Evolutionary conservation across 2,329 filamentous ascomycete species (phyloP).

Genomic region (Sarocladium strictum): DNA sequence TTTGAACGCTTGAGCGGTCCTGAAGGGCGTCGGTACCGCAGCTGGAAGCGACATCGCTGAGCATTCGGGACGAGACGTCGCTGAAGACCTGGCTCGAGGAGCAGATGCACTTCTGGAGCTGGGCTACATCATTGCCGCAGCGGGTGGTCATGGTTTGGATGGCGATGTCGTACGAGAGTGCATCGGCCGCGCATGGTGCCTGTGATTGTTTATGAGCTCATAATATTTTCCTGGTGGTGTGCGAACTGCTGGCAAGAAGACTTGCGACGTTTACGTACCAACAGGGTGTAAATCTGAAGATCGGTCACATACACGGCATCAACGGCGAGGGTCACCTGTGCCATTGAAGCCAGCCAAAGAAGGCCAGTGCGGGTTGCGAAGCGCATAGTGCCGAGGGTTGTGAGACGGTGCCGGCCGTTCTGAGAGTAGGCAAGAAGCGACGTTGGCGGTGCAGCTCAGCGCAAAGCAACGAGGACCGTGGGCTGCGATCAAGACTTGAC

Average conservation of each 20-base stretch:
- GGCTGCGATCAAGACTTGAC: background rate
- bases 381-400: background rate
- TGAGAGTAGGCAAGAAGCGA: background rate
- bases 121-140: constrained; percentile 36
- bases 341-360: constrained; percentile 10
- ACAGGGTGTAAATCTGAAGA: constrained; percentile 32
- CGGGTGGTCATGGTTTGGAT: constrained; percentile 30
- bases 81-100: constrained; percentile 28
- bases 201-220: constrained; percentile 20
- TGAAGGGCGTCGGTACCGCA: constrained; percentile 42
- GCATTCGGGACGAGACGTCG: constrained; percentile 32
- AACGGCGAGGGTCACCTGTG: constrained; percentile 8
- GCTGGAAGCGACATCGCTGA: constrained; percentile 31
- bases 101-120: constrained; percentile 47
- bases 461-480: background rate
- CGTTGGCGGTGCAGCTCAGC: background rate
- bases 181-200: constrained; percentile 45
- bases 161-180: constrained; percentile 38
- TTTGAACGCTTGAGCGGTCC: constrained; percentile 36
- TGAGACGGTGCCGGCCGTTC: background rate
- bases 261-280: too few species aligned
- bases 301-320: constrained; percentile 39
- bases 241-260: too few species aligned
- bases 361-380: constrained; percentile 17
- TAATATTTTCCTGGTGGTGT: too few species aligned